A percentile compares a stretch with the other conserved stretches of the same genome.
Conservation (phyloP, 257 asterid species). For the Henckelia pumila region DNA sequence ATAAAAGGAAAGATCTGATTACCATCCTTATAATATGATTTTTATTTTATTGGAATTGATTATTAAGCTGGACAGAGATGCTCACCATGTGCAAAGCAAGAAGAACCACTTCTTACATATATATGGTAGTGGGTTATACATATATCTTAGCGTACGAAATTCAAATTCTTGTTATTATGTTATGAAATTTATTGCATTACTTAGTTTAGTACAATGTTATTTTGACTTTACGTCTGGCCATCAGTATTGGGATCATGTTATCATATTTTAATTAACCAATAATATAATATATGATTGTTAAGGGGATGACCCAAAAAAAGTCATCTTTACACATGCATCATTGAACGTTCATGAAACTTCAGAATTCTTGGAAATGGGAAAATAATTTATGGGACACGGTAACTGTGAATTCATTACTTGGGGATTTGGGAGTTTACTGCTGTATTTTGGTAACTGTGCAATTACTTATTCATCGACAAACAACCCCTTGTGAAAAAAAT, state of each 20-base stretch:
- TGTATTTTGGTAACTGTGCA: neutral
- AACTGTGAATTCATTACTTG: slow-evolving; percentile 8
- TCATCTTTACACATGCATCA: slow-evolving; percentile 31
- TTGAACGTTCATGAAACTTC: slow-evolving; percentile 9
- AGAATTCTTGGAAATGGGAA: slow-evolving; percentile 28
- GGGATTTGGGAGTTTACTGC: neutral
- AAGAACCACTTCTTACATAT: no score
- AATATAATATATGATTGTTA: neutral
- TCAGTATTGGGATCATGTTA: slow-evolving; percentile 37
- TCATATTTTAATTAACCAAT: neutral
- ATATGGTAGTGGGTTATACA: neutral
- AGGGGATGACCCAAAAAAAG: slow-evolving; percentile 17
- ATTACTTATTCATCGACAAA: no score
- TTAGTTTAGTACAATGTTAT: slow-evolving; percentile 2
- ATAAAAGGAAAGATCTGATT: slow-evolving; percentile 19
- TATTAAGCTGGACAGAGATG: slow-evolving; percentile 12
- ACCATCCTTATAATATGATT: slow-evolving; percentile 27
- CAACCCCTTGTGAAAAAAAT: no score
- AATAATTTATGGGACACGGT: no score
- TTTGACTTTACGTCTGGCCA: slow-evolving; percentile 15
- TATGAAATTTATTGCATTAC: slow-evolving; percentile 41
- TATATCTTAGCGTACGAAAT: slow-evolving; percentile 17
- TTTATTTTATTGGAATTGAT: slow-evolving; percentile 17
- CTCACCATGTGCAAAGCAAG: slow-evolving; percentile 11
- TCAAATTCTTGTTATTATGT: slow-evolving; percentile 24